These are phyloP conservation scores for Hippophae gyantsensis DNA, from an alignment of 306 rosid species.

Conservation along the genomic window DNA sequence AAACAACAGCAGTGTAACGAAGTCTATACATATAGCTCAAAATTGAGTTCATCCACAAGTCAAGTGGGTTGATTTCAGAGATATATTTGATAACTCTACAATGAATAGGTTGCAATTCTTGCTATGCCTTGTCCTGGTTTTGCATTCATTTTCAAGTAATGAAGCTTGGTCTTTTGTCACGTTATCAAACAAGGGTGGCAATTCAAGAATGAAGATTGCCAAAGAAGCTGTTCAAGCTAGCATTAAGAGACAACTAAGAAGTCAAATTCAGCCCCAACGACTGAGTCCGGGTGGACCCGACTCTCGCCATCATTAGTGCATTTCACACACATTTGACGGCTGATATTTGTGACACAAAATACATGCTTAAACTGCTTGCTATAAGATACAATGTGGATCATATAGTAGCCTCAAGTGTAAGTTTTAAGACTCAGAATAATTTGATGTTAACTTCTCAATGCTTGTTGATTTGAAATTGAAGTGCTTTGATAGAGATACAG, in stretches of 20 bases:
- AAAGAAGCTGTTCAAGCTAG: neutral
- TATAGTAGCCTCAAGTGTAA: no score
- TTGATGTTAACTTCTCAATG: no score
- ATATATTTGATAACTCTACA: neutral
- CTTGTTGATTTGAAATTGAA: no score
- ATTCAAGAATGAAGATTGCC: neutral
- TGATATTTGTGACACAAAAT: no score
- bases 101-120: neutral
- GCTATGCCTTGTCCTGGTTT: neutral
- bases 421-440: no score
- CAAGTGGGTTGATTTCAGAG: neutral
- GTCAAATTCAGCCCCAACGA: neutral
- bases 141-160: neutral
- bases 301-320: neutral
- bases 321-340: neutral
- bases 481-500: no score
- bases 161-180: neutral
- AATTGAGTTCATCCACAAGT: no score
- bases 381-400: no score
- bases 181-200: neutral
- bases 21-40: no score
- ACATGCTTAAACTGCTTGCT: no score
- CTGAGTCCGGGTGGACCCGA: neutral
- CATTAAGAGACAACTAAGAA: neutral
- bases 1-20: no score